phyloP scores from a whole-genome alignment of 352 stramenopile species.

The Pythium biforme region DNA sequence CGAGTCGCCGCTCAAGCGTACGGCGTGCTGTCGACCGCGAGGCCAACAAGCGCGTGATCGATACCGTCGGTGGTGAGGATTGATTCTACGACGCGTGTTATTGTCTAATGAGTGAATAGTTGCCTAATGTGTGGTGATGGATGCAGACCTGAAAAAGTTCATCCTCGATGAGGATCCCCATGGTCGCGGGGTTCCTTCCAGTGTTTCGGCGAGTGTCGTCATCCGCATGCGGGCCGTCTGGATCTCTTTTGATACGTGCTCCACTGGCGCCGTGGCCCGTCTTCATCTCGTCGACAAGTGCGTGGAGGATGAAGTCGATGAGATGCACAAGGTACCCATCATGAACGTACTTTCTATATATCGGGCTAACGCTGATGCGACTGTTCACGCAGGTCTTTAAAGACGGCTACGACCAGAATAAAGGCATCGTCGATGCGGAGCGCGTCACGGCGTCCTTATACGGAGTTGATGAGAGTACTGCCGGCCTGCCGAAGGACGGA shows the following conservation, averaged over 20 bases:
- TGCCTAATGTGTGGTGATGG: background rate
- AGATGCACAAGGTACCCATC: background rate
- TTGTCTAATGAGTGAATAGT: background rate
- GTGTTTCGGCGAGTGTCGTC: background rate
- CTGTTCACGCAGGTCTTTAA: too few relatives aligned
- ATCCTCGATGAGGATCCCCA: background rate
- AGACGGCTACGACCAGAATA: background rate
- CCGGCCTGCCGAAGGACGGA: background rate
- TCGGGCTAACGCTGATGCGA: too few relatives aligned
- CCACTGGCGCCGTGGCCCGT: background rate
- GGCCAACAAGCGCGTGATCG: background rate
- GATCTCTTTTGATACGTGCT: background rate
- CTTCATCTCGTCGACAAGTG: conserved; percentile 11
- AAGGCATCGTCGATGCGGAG: conserved; percentile 3
- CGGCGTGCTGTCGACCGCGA: background rate
- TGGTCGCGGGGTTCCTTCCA: background rate
- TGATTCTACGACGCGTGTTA: background rate
- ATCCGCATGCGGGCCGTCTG: conserved; percentile 5
- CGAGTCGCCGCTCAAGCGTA: background rate
- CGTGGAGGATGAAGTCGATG: background rate
- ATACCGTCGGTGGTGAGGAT: background rate
- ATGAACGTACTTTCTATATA: too few relatives aligned
- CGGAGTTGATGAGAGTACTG: background rate
- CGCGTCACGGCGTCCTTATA: conserved; percentile 8
- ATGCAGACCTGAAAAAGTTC: background rate